These are phyloP conservation scores for Echria macrotheca DNA, from an alignment of 495 filamentous ascomycete genomes.

Conservation along the genomic window DNA sequence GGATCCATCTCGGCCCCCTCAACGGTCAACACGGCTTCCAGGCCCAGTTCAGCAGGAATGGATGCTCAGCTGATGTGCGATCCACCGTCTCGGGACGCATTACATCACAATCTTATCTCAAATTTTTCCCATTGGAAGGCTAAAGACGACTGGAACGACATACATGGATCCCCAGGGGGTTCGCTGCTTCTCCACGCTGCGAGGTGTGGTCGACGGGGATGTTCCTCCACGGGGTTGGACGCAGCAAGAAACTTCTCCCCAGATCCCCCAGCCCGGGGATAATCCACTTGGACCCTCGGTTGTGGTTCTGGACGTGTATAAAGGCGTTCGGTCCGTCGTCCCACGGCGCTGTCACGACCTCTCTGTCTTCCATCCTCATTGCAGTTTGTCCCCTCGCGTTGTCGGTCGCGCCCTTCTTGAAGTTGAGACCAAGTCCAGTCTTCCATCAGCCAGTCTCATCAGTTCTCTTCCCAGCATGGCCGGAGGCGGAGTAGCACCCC, in stretches of 20 bases:
- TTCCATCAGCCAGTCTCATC: not conserved
- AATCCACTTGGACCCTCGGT: not conserved
- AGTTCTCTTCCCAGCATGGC: slow-evolving; percentile 18
- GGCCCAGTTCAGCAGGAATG: no score
- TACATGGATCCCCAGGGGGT: no score
- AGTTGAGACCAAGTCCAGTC: not conserved
- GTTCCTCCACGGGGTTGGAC: not conserved
- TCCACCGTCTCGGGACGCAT: no score
- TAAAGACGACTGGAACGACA: not conserved
- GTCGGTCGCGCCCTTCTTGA: not conserved
- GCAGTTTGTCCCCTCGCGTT: not conserved
- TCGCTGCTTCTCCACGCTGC: not conserved
- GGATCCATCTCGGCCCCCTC: no score
- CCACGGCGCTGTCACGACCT: not conserved
- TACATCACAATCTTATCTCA: not conserved
- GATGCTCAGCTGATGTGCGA: no score
- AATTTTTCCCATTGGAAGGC: not conserved
- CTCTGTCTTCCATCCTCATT: not conserved
- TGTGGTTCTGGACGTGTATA: slow-evolving; percentile 3
- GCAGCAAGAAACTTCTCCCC: not conserved
- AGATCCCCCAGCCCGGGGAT: slow-evolving; percentile 10
- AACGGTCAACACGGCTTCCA: no score
- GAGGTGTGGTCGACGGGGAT: not conserved
- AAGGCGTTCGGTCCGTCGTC: not conserved
- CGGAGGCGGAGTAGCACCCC: slow-evolving; percentile 14